phyloP scores from a whole-genome alignment of 805 yeast genomes.

The Dipodascopsis uninucleata region DNA sequence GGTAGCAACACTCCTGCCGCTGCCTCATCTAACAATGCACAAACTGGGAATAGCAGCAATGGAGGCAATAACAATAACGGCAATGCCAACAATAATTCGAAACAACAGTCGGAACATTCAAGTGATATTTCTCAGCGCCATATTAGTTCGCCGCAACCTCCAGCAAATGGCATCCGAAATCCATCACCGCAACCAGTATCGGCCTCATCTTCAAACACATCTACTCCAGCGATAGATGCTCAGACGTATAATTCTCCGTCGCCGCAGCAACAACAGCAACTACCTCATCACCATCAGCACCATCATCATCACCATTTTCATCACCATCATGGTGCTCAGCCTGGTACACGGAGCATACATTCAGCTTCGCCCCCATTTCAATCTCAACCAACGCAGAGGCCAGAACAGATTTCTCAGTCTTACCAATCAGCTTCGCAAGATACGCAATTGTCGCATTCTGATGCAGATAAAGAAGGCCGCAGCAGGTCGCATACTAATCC shows the following conservation, averaged over 20 bases:
- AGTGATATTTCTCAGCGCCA: too few relatives aligned
- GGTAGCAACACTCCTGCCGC: slow-evolving; percentile 17
- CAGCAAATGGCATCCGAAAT: background rate
- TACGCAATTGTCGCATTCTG: background rate
- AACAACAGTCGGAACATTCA: too few relatives aligned
- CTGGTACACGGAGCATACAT: slow-evolving; percentile 1
- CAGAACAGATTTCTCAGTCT: background rate
- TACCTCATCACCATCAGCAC: slow-evolving; percentile 10
- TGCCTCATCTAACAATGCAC: slow-evolving; percentile 1
- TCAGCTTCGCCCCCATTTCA: background rate
- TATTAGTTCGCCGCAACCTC: too few relatives aligned
- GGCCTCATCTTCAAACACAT: slow-evolving; percentile 3
- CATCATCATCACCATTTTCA: slow-evolving; percentile 17
- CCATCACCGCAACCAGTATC: slow-evolving; percentile 3
- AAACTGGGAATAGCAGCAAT: too few relatives aligned
- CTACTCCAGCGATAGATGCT: slow-evolving; percentile 1
- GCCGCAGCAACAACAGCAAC: slow-evolving; percentile 11
- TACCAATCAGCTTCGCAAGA: slow-evolving; percentile 4
- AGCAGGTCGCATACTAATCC: background rate
- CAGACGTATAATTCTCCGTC: slow-evolving; percentile 3
- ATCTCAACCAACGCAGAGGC: background rate
- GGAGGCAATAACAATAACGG: too few relatives aligned
- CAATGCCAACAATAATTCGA: too few relatives aligned
- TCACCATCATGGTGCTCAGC: slow-evolving; percentile 2
- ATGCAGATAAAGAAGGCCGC: too few relatives aligned